Evolutionary conservation across 2,329 filamentous ascomycete genomes (phyloP), one percentile per base, ranked within the genome.

Genomic region (Alternaria sp.): DNA sequence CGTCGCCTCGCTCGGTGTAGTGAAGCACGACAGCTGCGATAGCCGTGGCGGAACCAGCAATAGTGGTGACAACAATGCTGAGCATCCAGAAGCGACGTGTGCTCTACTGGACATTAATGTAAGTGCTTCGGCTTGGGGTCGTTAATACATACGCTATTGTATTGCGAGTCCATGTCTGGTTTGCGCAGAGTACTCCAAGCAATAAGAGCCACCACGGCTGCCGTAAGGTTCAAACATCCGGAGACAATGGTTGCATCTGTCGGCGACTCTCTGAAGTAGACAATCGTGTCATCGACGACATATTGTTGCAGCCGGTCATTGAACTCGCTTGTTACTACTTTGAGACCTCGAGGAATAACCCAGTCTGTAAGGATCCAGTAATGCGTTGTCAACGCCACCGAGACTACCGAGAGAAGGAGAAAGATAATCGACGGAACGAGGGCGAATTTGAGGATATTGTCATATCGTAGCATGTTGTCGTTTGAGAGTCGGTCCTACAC

Each of bases 331-430:
- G 69, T 72, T 9, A 56, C 62, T 7, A 74, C 59, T n/a, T 57
- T 54, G 3, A 77, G 50, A 32, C 67, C 71, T 54, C 69, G 60
- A 12, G 68, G 61, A 26, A 72, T 61, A 8, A 77, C 59, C 68
- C 72, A 76, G 54, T 77, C 75, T 28, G 69, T 70, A 10, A 75
- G 58, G 30, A 76, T 72, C 74, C 74, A 77, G 57, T 76, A 77
- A 49, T 73, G 67, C 6, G 67, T 69, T 9, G 73, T 76, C 32
- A 79, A 65, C 28, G 69, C 67, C 21, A 76, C 71, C 10, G 74
- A 74, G 15, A 74, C 56, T 12, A 76, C 28, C 1, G 76, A 79
- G 32, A 77, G 52, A 11, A 77, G 59, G 13, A 73, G 60, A 45
- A 77, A 74, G 26, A 74, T 32, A 23, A 73, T 61, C 26, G 68